Evolutionary conservation across 225 moss, liverwort and hornwort species (phyloP).

Genomic region (Asterella californica): DNA sequence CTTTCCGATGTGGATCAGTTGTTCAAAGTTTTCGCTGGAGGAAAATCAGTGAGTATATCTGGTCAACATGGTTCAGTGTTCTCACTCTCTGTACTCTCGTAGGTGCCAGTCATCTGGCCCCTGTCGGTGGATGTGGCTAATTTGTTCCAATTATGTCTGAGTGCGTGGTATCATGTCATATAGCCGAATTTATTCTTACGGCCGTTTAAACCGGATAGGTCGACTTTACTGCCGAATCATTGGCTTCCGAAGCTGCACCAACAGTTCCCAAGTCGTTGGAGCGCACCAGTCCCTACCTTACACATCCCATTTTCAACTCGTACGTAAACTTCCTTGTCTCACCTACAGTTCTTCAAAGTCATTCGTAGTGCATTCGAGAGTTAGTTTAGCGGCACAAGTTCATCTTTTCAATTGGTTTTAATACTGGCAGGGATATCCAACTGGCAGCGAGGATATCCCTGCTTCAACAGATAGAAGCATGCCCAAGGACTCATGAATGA

Average conservation of each 20-base stretch:
- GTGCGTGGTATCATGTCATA: not conserved
- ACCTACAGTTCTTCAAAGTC: not conserved
- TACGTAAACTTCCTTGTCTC: slow-evolving; percentile 18
- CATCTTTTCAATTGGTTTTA: not conserved
- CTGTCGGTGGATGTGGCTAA: not conserved
- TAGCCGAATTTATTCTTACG: too few species aligned
- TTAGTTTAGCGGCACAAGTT: not conserved
- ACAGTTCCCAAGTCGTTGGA: slow-evolving; percentile 54
- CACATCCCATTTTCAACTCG: slow-evolving; percentile 88
- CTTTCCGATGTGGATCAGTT: slow-evolving; percentile 70
- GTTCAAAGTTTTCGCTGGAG: slow-evolving; percentile 68
- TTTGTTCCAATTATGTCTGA: not conserved
- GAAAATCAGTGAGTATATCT: slow-evolving; percentile 68
- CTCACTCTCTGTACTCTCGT: not conserved
- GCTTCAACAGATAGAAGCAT: not conserved
- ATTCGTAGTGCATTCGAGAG: not conserved
- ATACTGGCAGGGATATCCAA: too few species aligned
- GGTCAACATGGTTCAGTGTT: not conserved
- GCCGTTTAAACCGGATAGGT: slow-evolving; percentile 35
- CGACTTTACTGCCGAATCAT: slow-evolving; percentile 71
- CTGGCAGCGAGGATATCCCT: not conserved
- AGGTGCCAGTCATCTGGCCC: not conserved
- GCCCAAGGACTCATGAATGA: not conserved
- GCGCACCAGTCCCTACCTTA: slow-evolving; percentile 69
- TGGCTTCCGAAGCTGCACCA: slow-evolving; percentile 59